Conservation (phyloP, 2,329 filamentous ascomycete genomes). For the Verticillium klebahnii region DNA sequence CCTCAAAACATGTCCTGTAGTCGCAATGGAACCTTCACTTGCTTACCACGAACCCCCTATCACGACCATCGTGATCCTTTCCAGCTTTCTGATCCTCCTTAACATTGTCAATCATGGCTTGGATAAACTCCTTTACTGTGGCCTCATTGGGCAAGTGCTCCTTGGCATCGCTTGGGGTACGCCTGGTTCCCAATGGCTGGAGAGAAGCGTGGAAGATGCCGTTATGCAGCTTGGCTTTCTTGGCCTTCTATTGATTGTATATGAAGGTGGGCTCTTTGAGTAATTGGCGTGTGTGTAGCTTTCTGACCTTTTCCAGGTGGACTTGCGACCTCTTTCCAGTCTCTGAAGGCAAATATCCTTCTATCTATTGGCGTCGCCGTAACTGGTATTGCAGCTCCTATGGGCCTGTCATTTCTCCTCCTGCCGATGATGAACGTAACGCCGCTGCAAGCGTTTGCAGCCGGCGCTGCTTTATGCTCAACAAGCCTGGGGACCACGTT, state of each 20-base stretch:
- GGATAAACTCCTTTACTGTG: slow-evolving; percentile 61
- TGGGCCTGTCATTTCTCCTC: slow-evolving; percentile 61
- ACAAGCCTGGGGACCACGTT: slow-evolving; percentile 71
- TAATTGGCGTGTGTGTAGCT: background rate
- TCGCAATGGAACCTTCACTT: slow-evolving; percentile 20
- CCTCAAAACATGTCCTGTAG: slow-evolving; percentile 1
- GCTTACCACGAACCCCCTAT: slow-evolving; percentile 63
- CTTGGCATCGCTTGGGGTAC: slow-evolving; percentile 67
- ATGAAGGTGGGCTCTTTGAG: slow-evolving; percentile 47
- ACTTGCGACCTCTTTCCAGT: slow-evolving; percentile 46
- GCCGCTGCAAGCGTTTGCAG: slow-evolving; percentile 61
- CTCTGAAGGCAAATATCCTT: slow-evolving; percentile 54
- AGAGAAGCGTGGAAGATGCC: slow-evolving; percentile 41
- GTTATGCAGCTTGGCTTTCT: slow-evolving; percentile 67
- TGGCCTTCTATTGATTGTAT: slow-evolving; percentile 68
- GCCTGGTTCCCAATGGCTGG: slow-evolving; percentile 59
- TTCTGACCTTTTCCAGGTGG: slow-evolving; percentile 39
- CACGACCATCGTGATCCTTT: slow-evolving; percentile 50
- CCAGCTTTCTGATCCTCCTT: slow-evolving; percentile 59
- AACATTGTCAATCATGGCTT: slow-evolving; percentile 54
- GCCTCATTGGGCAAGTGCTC: slow-evolving; percentile 67
- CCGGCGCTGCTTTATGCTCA: slow-evolving; percentile 68
- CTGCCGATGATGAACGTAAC: slow-evolving; percentile 43
- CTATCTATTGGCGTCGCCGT: slow-evolving; percentile 59
- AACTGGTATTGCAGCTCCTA: slow-evolving; percentile 60